Percentiles rank a stretch among this genome's conserved stretches.
Evolutionary conservation across 805 yeast genomes (phyloP).

Genomic region (Cyberlindnera euphorbiiphila): DNA sequence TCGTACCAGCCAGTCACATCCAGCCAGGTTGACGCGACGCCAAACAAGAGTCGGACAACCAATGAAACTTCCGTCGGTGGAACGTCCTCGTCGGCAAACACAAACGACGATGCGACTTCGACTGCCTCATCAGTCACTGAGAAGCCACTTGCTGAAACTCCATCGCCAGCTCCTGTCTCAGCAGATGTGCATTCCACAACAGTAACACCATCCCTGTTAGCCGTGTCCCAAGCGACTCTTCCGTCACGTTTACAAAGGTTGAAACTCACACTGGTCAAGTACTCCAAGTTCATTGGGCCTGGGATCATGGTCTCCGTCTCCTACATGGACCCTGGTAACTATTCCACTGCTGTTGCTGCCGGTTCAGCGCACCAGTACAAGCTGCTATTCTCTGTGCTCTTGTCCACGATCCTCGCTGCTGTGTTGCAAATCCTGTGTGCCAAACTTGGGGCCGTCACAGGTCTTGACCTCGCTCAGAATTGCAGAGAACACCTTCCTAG

Average conservation of each 20-base stretch:
- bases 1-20: slow-evolving; percentile 11
- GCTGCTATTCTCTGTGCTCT: slow-evolving; percentile 68
- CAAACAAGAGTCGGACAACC: slow-evolving; percentile 1
- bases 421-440: slow-evolving; percentile 82
- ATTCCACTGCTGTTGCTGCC: slow-evolving; percentile 90
- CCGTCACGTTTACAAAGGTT: slow-evolving; percentile 13
- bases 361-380: slow-evolving; percentile 86
- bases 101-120: no score
- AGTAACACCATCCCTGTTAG: not conserved
- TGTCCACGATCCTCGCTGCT: slow-evolving; percentile 84
- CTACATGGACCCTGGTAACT: slow-evolving; percentile 97
- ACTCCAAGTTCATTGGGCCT: slow-evolving; percentile 78
- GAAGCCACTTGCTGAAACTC: not conserved
- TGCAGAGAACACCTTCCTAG: slow-evolving; percentile 73
- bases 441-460: slow-evolving; percentile 90
- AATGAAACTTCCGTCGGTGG: no score
- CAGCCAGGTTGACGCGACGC: not conserved
- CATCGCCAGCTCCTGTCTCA: not conserved
- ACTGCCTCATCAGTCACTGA: not conserved
- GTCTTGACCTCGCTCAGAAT: slow-evolving; percentile 83
- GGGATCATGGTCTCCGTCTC: slow-evolving; percentile 94
- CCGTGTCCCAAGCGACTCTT: not conserved
- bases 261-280: slow-evolving; percentile 38
- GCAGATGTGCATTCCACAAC: not conserved
- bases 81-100: no score